A percentile compares a stretch with the other conserved stretches of the same genome.
Conservation (phyloP, 208 protist genomes). For the Jaenimonas drosophilae region DNA sequence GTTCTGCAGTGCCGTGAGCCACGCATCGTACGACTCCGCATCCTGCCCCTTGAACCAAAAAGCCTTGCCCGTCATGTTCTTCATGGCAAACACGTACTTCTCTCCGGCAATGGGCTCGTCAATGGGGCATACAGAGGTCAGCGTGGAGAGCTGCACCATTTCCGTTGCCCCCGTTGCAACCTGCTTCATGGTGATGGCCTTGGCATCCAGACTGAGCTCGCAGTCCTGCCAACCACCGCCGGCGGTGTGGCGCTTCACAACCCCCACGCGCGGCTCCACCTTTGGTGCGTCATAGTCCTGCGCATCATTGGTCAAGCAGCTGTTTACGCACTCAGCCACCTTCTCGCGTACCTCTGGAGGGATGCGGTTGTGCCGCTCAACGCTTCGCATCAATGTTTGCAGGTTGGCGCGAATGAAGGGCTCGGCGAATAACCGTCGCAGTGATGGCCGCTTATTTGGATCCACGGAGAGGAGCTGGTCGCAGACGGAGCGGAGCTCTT, state of each 20-base stretch:
- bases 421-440: conserved; percentile 56
- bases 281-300: conserved; percentile 20
- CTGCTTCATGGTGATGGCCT: conserved; percentile 33
- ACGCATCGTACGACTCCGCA: conserved; percentile 37
- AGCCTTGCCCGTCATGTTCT: conserved; percentile 71
- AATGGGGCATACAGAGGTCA: conserved; percentile 82
- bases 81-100: conserved; percentile 75
- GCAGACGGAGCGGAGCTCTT: conserved; percentile 40
- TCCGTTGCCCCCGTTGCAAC: conserved; percentile 28
- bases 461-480: conserved; percentile 52
- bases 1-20: conserved; percentile 53
- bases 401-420: conserved; percentile 53
- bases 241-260: conserved; percentile 63
- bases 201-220: conserved; percentile 39
- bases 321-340: conserved; percentile 43
- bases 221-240: conserved; percentile 72
- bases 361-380: conserved; percentile 66
- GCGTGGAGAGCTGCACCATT: conserved; percentile 25
- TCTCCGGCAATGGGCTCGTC: conserved; percentile 64
- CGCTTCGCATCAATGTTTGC: conserved; percentile 62
- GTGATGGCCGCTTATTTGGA: conserved; percentile 38
- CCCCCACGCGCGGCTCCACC: conserved; percentile 25
- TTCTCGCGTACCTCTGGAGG: conserved; percentile 39
- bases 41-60: conserved; percentile 71
- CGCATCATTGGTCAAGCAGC: conserved; percentile 26